These are phyloP conservation scores for Naumovozyma castellii DNA, from an alignment of 805 yeast species.

Conservation along the genomic window DNA sequence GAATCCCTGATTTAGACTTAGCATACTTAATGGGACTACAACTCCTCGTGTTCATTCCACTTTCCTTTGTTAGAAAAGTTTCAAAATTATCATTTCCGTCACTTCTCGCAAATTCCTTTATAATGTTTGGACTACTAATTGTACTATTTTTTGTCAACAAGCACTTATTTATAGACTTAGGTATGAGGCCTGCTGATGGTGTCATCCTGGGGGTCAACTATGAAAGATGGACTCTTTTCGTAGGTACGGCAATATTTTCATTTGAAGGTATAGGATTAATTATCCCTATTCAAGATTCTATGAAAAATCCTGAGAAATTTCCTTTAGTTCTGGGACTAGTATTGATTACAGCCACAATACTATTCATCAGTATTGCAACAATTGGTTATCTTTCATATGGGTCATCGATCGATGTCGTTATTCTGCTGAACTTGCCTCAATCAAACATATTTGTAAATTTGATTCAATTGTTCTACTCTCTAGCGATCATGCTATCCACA, in stretches of 20 bases:
- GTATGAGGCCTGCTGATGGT: conserved; percentile 42
- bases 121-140: conserved; percentile 54
- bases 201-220: conserved; percentile 44
- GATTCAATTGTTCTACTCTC: conserved; percentile 62
- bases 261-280: conserved; percentile 80
- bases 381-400: conserved; percentile 70
- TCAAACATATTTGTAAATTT: conserved; percentile 48
- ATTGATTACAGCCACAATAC: conserved; percentile 48
- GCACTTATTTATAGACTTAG: conserved; percentile 20
- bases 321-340: conserved; percentile 57
- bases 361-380: conserved; percentile 56
- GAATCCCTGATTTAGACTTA: conserved; percentile 28
- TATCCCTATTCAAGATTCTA: conserved; percentile 74
- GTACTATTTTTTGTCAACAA: conserved; percentile 47
- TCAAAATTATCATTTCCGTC: conserved; percentile 68
- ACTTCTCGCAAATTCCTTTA: conserved; percentile 59
- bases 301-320: conserved; percentile 65
- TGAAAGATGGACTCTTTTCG: conserved; percentile 56
- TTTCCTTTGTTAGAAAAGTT: conserved; percentile 66
- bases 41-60: conserved; percentile 50
- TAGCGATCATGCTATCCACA: conserved; percentile 67
- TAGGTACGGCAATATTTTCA: conserved; percentile 82
- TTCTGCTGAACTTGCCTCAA: conserved; percentile 65
- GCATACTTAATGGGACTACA: conserved; percentile 45
- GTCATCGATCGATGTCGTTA: conserved; percentile 51